phyloP scores from a whole-genome alignment of 169 alveolate species.

The Prorocentrum cordatum region DNA sequence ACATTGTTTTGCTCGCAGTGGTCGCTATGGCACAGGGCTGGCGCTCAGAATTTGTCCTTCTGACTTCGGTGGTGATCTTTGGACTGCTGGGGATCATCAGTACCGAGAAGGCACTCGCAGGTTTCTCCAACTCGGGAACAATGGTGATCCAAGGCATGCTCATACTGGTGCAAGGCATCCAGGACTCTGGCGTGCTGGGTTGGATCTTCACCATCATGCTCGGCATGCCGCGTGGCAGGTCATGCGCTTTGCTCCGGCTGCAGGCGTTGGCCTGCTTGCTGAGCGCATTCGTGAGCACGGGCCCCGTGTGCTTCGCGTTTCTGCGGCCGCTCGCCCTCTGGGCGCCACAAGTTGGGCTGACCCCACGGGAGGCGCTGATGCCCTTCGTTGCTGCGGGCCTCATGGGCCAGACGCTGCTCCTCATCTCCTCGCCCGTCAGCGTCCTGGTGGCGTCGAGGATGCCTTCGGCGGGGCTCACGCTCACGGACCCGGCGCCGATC shows the following conservation, averaged over 20 bases:
- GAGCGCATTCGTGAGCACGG: conserved; percentile 5
- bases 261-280: conserved; percentile 14
- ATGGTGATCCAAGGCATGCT: conserved; percentile 26
- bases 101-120: conserved; percentile 14
- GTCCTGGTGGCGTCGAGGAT: background rate
- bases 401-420: background rate
- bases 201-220: conserved; percentile 9
- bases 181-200: conserved; percentile 30
- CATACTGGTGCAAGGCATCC: conserved; percentile 15
- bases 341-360: conserved; percentile 26
- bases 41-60: conserved; percentile 10
- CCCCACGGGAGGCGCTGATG: conserved; percentile 9
- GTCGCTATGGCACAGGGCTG: conserved; percentile 32
- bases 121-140: conserved; percentile 36
- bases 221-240: background rate
- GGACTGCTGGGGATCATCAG: conserved; percentile 12
- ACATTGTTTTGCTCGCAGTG: background rate
- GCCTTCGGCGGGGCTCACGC: conserved; percentile 13
- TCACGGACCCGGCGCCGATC: conserved; percentile 16
- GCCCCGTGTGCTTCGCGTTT: background rate
- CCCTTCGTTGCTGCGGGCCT: background rate
- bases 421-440: background rate
- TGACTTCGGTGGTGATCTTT: background rate
- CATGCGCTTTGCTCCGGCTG: conserved; percentile 4
- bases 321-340: conserved; percentile 30